Evolutionary conservation across 2,329 filamentous ascomycete species (phyloP).

Genomic region (Arthrobotrys sinensis): DNA sequence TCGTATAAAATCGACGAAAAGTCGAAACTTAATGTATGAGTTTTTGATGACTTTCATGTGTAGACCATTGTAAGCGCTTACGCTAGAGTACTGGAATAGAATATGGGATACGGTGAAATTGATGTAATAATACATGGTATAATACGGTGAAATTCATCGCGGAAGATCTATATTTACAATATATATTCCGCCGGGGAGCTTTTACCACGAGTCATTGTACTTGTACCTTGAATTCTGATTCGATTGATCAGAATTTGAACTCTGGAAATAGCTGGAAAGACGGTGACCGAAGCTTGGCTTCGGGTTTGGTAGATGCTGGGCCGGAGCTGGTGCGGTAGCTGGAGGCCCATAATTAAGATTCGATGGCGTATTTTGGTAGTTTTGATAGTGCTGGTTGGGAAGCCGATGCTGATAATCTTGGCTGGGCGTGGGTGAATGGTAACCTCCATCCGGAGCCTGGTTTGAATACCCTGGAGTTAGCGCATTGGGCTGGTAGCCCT

Average conservation of each 20-base stretch:
- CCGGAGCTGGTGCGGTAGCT: background rate
- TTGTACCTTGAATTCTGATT: constrained; percentile 19
- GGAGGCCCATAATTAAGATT: background rate
- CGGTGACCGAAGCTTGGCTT: constrained; percentile 30
- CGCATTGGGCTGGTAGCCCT: constrained; percentile 1
- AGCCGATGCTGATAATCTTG: constrained; percentile 19
- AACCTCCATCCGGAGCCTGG: constrained; percentile 18
- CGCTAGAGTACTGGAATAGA: background rate
- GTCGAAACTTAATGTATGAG: background rate
- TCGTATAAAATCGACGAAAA: background rate
- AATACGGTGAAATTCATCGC: constrained; percentile 3
- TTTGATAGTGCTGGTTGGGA: constrained; percentile 12
- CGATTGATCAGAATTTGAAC: constrained; percentile 12
- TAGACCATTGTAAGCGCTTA: too few species aligned
- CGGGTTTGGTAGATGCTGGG: background rate
- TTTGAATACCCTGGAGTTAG: constrained; percentile 21
- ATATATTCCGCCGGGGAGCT: background rate
- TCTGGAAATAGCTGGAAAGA: constrained; percentile 42
- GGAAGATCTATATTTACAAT: too few species aligned
- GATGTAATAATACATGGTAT: constrained; percentile 9
- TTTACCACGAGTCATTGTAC: constrained; percentile 28
- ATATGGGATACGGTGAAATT: constrained; percentile 12
- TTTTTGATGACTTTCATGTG: too few species aligned
- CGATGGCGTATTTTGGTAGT: constrained; percentile 15
- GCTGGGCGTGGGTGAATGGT: constrained; percentile 3